Percentiles rank a stretch among this genome's conserved stretches.
Evolutionary conservation across 148 eudicot species (phyloP).

Genomic region (Hydrangea macrophylla): DNA sequence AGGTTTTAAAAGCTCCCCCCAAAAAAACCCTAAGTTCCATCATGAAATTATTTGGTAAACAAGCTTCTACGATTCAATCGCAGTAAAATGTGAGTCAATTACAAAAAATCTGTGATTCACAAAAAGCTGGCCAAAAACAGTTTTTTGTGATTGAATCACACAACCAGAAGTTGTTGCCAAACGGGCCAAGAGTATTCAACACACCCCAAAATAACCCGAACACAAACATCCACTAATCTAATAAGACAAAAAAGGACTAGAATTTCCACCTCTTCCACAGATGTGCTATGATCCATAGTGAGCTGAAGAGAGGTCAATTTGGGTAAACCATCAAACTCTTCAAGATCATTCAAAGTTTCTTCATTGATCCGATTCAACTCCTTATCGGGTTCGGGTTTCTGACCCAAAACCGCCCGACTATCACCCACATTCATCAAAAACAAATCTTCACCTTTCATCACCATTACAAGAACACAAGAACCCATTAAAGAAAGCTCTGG

Average conservation of each 20-base stretch:
- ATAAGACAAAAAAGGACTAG: not conserved
- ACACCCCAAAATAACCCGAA: no score
- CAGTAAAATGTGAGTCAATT: no score
- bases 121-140: no score
- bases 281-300: conserved; percentile 54
- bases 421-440: conserved; percentile 75
- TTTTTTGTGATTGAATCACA: no score
- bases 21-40: no score
- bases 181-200: no score
- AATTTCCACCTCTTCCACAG: conserved; percentile 48
- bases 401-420: conserved; percentile 59
- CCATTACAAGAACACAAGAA: conserved; percentile 64
- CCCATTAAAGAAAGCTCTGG: conserved; percentile 73
- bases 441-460: conserved; percentile 66
- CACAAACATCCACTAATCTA: not conserved
- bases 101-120: no score
- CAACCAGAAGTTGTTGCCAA: no score
- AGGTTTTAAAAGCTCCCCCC: no score
- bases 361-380: conserved; percentile 56
- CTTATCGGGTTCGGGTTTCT: conserved; percentile 29
- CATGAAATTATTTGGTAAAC: no score
- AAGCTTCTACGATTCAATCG: no score
- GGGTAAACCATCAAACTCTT: conserved; percentile 17
- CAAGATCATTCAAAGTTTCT: conserved; percentile 21
- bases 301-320: conserved; percentile 46